Evolutionary conservation across 2,329 filamentous ascomycete genomes (phyloP), one percentile per base, ranked within the genome.

Genomic region (Ophioceras dolichostomum): DNA sequence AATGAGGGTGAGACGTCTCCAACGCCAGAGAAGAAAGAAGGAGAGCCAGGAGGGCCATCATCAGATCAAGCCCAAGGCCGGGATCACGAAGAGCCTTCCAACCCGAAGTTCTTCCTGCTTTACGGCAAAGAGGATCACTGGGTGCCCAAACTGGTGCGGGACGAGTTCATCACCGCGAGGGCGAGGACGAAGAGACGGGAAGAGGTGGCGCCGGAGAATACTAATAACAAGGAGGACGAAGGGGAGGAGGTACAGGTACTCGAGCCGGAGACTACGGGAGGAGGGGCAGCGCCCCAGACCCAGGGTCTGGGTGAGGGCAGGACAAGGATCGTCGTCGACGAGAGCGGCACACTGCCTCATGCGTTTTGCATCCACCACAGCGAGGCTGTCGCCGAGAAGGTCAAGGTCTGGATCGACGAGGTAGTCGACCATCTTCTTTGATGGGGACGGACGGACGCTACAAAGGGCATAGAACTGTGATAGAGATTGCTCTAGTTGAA

Each of bases 51-150:
- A 13, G 43, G 34, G 2, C 27, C n/a, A n/a, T n/a, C n/a, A n/a
- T n/a, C n/a, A n/a, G n/a, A n/a, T n/a, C n/a, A n/a, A n/a, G 32
- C 32, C 9, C 24, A 36, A 7, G 24, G 17, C 3, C 17, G 10
- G n/a, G 28, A 10, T 18, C n/a, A 39, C 34, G 14, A 43, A 20
- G 13, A 32, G 5, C 29, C 26, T 10, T 38, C 37, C n/a, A 41
- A 53, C 17, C 67, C 65, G 1, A 73, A 66, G 42, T 71, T 79
- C 47, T 68, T 71, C 44, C 65, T 78, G 44, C 70, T 76, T 35
- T 80, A 77, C 44, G 76, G 67, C 2, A 58, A 66, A 42, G 55
- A 68, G 36, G 76, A 81, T 42, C 67, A 77, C 39, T 81, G 76
- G 76, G 72, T 81, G 2, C 68, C 70, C 3, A 58, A 73, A 34